phyloP scores from a whole-genome alignment of 2,329 filamentous ascomycete genomes.

The Seiridium unicorne region DNA sequence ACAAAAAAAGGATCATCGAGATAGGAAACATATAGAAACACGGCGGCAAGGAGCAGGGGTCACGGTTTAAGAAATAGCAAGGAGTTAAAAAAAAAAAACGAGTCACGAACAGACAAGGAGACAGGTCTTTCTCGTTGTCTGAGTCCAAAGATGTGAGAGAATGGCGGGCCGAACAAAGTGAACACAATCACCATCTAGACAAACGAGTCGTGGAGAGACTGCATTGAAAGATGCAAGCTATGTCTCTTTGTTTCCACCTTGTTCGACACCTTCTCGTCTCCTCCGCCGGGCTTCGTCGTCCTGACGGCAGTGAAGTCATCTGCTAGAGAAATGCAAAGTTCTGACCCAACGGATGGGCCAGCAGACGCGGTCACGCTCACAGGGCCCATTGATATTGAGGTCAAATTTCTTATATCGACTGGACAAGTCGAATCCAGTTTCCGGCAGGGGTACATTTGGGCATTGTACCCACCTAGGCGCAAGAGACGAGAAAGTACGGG shows the following conservation, averaged over 20 bases:
- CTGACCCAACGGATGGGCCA: conserved; percentile 25
- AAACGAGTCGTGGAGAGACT: conserved; percentile 9
- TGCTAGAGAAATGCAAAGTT: conserved; percentile 10
- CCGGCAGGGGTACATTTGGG: neutral
- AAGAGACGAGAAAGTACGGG: neutral
- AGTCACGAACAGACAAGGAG: conserved; percentile 26
- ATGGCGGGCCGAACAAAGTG: conserved; percentile 15
- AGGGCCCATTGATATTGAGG: conserved; percentile 15
- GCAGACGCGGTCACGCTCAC: conserved; percentile 16
- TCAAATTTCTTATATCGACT: conserved; percentile 16
- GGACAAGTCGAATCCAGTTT: conserved; percentile 16
- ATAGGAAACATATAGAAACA: conserved; percentile 3
- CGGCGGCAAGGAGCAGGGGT: conserved; percentile 6
- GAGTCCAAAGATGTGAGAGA: conserved; percentile 14
- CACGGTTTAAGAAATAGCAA: conserved; percentile 19
- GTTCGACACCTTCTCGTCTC: conserved; percentile 13
- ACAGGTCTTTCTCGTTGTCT: conserved; percentile 12
- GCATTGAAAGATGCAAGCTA: conserved; percentile 1
- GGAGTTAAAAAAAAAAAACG: conserved; percentile 7
- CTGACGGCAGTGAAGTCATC: neutral
- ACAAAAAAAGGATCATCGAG: neutral
- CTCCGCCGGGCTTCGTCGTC: neutral
- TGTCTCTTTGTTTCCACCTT: conserved; percentile 25
- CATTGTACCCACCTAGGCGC: neutral
- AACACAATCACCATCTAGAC: conserved; percentile 12